Percentiles rank a stretch among this genome's conserved stretches.
Conservation (phyloP, 441 rosid species). For the Corymbia citriodora region DNA sequence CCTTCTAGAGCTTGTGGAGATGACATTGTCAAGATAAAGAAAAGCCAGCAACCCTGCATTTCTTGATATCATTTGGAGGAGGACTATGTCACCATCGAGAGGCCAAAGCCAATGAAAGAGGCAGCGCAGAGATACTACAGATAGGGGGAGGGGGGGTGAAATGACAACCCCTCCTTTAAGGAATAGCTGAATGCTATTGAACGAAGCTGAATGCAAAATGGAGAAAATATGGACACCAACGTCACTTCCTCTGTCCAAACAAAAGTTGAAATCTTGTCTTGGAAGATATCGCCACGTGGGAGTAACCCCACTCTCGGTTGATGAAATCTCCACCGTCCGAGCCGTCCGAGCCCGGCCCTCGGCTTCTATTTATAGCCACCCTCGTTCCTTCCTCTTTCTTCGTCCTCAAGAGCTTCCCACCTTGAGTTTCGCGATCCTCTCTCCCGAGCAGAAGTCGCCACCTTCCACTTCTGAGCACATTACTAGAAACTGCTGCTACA, state of each 20-base stretch:
- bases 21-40: not conserved
- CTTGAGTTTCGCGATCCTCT: not conserved
- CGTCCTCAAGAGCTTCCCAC: not conserved
- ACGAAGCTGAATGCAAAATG: not conserved
- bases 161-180: not conserved
- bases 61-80: not conserved
- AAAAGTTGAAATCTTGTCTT: not conserved
- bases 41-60: not conserved
- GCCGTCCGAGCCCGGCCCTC: slow-evolving; percentile 20
- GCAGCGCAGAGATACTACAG: not conserved
- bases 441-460: not conserved
- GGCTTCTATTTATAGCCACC: slow-evolving; percentile 43
- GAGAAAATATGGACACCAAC: not conserved
- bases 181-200: not conserved
- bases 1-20: not conserved
- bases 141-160: not conserved
- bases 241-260: not conserved
- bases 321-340: slow-evolving; percentile 47
- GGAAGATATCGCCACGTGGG: slow-evolving; percentile 30
- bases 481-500: slow-evolving; percentile 8
- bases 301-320: not conserved
- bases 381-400: slow-evolving; percentile 6
- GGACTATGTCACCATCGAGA: not conserved
- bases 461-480: slow-evolving; percentile 9
- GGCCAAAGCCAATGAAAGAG: not conserved